Conservation (phyloP, 192 early-diverging fungal genomes). For the Coemansia sp. region DNA sequence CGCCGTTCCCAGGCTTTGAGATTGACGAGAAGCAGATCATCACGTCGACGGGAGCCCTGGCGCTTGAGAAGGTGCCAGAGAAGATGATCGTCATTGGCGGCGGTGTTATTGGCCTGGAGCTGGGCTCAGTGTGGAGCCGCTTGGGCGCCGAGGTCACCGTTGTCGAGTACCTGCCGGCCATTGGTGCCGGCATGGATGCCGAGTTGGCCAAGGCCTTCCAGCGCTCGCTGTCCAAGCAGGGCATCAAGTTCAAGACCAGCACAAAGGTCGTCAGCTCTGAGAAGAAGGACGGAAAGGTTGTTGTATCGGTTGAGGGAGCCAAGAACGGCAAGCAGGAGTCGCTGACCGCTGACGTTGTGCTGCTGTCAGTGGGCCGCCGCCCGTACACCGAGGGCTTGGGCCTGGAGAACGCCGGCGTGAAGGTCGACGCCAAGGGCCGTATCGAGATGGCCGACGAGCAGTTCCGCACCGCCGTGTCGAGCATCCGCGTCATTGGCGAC, state of each 20-base stretch:
- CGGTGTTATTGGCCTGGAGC: slow-evolving; percentile 98
- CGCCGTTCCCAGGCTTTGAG: slow-evolving; percentile 90
- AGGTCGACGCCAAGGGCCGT: slow-evolving; percentile 83
- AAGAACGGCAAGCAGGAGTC: slow-evolving; percentile 78
- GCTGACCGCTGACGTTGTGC: slow-evolving; percentile 85
- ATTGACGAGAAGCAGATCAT: slow-evolving; percentile 96
- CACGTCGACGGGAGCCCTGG: slow-evolving; percentile 96
- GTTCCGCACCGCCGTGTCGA: slow-evolving; percentile 77
- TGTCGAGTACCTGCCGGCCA: slow-evolving; percentile 88
- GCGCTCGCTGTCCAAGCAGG: slow-evolving; percentile 89
- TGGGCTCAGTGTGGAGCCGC: slow-evolving; percentile 97
- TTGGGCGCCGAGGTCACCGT: slow-evolving; percentile 93
- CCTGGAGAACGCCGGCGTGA: slow-evolving; percentile 87
- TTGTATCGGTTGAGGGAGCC: slow-evolving; percentile 88
- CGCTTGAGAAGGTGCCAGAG: slow-evolving; percentile 90
- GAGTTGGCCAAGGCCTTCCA: slow-evolving; percentile 94
- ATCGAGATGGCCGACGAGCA: slow-evolving; percentile 76
- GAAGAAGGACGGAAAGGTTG: slow-evolving; percentile 82
- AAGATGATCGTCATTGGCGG: slow-evolving; percentile 99
- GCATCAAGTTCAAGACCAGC: slow-evolving; percentile 96
- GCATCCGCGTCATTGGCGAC: slow-evolving; percentile 96
- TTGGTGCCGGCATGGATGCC: slow-evolving; percentile 96
- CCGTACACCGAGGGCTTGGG: slow-evolving; percentile 92
- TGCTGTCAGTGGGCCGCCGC: slow-evolving; percentile 93
- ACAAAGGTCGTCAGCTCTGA: slow-evolving; percentile 92